Evolutionary conservation across 192 early-diverging fungal genomes (phyloP), one percentile per base, ranked within the genome.

Genomic region (Coemansia sp.): DNA sequence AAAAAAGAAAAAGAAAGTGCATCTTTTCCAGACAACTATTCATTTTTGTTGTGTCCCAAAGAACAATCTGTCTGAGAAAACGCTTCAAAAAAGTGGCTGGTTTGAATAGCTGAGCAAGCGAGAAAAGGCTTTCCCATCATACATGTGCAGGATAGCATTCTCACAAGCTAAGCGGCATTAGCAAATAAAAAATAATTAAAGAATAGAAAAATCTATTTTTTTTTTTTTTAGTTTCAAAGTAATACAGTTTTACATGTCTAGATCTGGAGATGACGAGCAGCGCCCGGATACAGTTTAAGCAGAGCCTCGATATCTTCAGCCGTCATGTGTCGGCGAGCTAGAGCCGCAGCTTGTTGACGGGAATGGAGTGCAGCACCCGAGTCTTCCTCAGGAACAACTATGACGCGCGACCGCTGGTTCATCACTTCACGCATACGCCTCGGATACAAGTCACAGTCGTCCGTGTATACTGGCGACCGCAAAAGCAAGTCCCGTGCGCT

Each of bases 361-460:
- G 33, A 60, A 60, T 36, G 31, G 16, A 60, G 57, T 13, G 57
- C 57, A 5, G 57, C 57, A 7, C 57, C 57, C 5, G 57, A 33
- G 5, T 60, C 57, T 5, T 60, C 57, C 31, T 60, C 33, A 2
- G 33, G 47, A 20, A 63, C 54, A 0, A 49, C 52, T 22, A 76
- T 71, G 29, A 65, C 33, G 34, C 63, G 27, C 15, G 40, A 29
- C 22, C 40, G 72, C 65, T 77, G 75, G 70, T 85, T 85, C 60
- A 75, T 68, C 11, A 80, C 76, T 16, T 77, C 73, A 22, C 78
- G 83, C 75, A 85, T 66, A 11, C 68, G 71, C 15, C 66, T 71
- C 22, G 78, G 83, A 38, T 85, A 70, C 71, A 85, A 70, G 76
- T 85, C 78, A 55, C 83, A 85, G 65, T 72, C 75, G 1, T 66